Evolutionary conservation across 139 green algal genomes (phyloP), one percentile per base, ranked within the genome.

Genomic region (Cymbomonas tetramitiformis): DNA sequence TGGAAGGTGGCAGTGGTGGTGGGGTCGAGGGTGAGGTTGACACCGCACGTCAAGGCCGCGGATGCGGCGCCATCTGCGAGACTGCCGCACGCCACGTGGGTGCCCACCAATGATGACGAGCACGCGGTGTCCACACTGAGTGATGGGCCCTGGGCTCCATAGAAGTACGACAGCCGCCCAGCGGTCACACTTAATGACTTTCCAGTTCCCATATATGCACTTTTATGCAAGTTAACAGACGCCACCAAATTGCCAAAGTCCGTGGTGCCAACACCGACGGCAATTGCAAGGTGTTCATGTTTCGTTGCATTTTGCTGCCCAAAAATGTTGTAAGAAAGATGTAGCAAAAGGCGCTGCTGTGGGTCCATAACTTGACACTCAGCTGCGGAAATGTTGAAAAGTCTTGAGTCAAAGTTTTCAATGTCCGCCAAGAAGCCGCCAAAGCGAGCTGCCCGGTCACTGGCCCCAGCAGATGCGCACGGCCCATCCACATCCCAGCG

Each of bases 61-160:
- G 6, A 19, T 6, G 28, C 30, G 32, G 30, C 19, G 6, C 51
- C 28, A 10, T 8, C 51, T 21, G 18, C 70, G 71, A 65, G 54
- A 15, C n/a, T n/a, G 9, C 28, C 62, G 46, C 62, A 33, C 1
- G 79, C 77, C 8, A 88, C 29, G 51, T 80, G 59, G 1, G 74
- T 66, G n/a, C 79, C 70, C 2, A 92, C 80, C 21, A 95, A 66
- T 6, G 79, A 88, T 8, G 84, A 88, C 8, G 82, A 93, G 74
- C 86, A 95, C 4, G 86, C 86, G 2, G 82, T 87, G 65, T 82
- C 65, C 15, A 68, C 63, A 30, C 30, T 64, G 1, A 73, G n/a
- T 31, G 54, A 61, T 3, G 73, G 54, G 5, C 68, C 63, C 1
- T 32, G 56, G 15, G 77, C 60, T 28, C 59, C 62, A 40, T 72